A percentile compares a stretch with the other conserved stretches of the same genome.
These are phyloP conservation scores for Fusarium sp. DNA, from an alignment of 2,329 filamentous ascomycete genomes.

Conservation along the genomic window DNA sequence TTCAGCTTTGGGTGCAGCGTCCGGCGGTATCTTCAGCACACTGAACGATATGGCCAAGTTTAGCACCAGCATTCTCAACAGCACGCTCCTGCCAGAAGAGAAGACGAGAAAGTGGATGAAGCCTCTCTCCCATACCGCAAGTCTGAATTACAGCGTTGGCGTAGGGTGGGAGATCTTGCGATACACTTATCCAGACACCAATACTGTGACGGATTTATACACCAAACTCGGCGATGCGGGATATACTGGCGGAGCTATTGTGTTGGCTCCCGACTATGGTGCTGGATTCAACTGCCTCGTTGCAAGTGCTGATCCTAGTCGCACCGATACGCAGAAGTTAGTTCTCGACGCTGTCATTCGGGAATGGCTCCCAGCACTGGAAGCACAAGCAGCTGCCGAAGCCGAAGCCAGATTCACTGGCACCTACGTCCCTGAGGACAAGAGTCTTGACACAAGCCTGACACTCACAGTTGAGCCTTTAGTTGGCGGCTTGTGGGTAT, in stretches of 20 bases:
- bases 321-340: conserved; percentile 36
- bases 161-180: conserved; percentile 61
- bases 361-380: conserved; percentile 15
- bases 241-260: conserved; percentile 56
- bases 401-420: conserved; percentile 30
- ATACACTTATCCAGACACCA: conserved; percentile 55
- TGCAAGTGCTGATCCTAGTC: conserved; percentile 49
- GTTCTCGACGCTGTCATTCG: conserved; percentile 5
- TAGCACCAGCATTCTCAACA: conserved; percentile 31
- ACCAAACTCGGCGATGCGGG: conserved; percentile 21
- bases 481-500: conserved; percentile 16
- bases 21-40: conserved; percentile 28
- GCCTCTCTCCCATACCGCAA: conserved; percentile 57
- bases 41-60: conserved; percentile 39
- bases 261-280: conserved; percentile 60
- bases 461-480: conserved; percentile 22
- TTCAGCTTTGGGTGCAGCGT: conserved; percentile 1
- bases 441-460: conserved; percentile 25
- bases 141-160: conserved; percentile 57
- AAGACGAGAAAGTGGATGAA: conserved; percentile 59
- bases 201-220: conserved; percentile 56
- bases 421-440: conserved; percentile 14
- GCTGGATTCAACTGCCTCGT: conserved; percentile 55
- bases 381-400: conserved; percentile 26
- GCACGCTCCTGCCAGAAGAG: conserved; percentile 53